Conservation (phyloP, 73 alveolate species). For the Uronychia setigera region DNA sequence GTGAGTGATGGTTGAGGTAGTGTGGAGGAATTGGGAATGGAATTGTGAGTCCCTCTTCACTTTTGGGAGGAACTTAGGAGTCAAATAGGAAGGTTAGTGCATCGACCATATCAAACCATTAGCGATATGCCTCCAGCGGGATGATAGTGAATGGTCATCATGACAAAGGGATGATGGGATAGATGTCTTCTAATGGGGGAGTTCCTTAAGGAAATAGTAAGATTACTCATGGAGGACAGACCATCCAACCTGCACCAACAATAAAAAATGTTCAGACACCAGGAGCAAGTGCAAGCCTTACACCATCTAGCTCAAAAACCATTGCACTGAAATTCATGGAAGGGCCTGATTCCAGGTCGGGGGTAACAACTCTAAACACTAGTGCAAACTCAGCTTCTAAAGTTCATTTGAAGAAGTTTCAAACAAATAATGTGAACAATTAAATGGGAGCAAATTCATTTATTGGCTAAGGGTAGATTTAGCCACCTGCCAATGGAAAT, state of each 20-base stretch:
- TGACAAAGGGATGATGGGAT: not conserved
- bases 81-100: not conserved
- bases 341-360: not conserved
- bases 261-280: not conserved
- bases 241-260: not conserved
- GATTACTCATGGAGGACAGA: not conserved
- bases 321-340: not conserved
- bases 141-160: too few species aligned
- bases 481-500: not conserved
- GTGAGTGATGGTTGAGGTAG: too few species aligned
- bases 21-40: too few species aligned
- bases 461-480: too few species aligned
- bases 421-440: not conserved
- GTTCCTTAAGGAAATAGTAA: not conserved
- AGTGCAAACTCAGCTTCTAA: not conserved
- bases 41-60: too few species aligned
- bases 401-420: not conserved
- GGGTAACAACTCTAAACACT: not conserved
- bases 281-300: not conserved
- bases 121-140: constrained; percentile 1
- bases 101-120: not conserved
- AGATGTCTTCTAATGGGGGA: not conserved
- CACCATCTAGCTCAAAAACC: not conserved
- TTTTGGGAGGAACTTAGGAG: too few species aligned
- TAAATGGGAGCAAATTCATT: too few species aligned